Evolutionary conservation across 176 grass and related monocot species (phyloP).

Genomic region (Metroxylon sagu): DNA sequence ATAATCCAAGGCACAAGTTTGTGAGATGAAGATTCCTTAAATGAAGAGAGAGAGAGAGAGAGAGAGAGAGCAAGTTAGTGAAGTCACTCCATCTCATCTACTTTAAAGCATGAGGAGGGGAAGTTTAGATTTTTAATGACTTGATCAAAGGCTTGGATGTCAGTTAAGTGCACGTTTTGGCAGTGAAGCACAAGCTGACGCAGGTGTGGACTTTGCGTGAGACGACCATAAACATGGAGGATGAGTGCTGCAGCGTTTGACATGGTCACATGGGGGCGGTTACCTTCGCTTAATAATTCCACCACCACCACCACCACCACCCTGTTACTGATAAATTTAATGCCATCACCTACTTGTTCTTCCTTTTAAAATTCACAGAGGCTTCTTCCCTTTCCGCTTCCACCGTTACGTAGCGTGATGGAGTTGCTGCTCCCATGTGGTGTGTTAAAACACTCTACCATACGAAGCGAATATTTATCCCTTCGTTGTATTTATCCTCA

Average conservation of each 20-base stretch:
- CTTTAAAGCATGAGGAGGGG: not conserved
- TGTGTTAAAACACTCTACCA: too few relatives aligned
- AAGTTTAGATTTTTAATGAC: slow-evolving; percentile 1
- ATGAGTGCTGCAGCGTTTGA: slow-evolving; percentile 8
- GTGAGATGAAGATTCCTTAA: too few relatives aligned
- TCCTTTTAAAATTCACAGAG: too few relatives aligned
- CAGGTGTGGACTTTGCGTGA: slow-evolving; percentile 1
- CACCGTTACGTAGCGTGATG: too few relatives aligned
- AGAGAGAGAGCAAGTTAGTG: not conserved
- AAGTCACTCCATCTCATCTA: not conserved
- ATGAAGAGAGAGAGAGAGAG: not conserved
- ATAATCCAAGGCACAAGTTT: too few relatives aligned
- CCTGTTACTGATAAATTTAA: too few relatives aligned
- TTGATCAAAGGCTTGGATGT: slow-evolving; percentile 19
- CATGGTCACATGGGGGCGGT: slow-evolving; percentile 17
- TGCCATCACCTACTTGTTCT: too few relatives aligned
- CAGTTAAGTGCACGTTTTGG: slow-evolving; percentile 30
- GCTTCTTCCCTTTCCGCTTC: too few relatives aligned
- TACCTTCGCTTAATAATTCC: not conserved
- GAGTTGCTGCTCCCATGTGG: too few relatives aligned
- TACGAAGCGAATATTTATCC: too few relatives aligned
- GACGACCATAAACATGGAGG: not conserved
- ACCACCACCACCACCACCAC: too few relatives aligned
- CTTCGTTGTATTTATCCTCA: too few relatives aligned
- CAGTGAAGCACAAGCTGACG: not conserved